Evolutionary conservation across 1,139 yeast species (phyloP).

Genomic region (Geotrichum macrosporum): DNA sequence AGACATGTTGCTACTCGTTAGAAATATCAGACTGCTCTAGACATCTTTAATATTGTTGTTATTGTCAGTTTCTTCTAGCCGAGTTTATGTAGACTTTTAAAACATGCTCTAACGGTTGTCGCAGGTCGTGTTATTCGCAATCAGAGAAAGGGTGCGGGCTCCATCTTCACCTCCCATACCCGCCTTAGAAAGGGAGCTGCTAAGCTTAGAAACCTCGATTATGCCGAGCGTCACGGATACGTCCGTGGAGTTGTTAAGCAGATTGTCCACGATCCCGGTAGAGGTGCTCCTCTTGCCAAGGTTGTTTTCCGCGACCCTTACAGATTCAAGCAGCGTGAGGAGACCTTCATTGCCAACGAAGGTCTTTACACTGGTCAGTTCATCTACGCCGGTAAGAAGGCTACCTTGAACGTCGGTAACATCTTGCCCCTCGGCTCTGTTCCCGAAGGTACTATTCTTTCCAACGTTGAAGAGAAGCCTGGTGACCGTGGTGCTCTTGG

Average conservation of each 20-base stretch:
- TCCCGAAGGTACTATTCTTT: conserved; percentile 99
- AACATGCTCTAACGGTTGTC: conserved; percentile 22
- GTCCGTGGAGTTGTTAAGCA: conserved; percentile 98
- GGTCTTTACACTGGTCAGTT: conserved; percentile 99
- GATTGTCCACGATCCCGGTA: conserved; percentile 99
- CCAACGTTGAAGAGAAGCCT: conserved; percentile 98
- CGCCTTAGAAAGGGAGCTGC: conserved; percentile 99
- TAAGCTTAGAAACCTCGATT: conserved; percentile 98
- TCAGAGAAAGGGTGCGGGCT: conserved; percentile 99
- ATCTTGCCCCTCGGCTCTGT: conserved; percentile 93
- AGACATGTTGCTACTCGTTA: conserved; percentile 2
- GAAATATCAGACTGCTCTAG: no score
- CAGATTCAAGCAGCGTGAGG: conserved; percentile 96
- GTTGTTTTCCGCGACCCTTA: conserved; percentile 99
- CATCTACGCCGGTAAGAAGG: conserved; percentile 98
- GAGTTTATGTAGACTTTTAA: neutral
- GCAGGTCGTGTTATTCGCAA: conserved; percentile 99
- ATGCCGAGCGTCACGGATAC: conserved; percentile 99
- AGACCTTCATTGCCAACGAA: conserved; percentile 98
- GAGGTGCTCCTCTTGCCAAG: conserved; percentile 99
- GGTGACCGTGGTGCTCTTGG: conserved; percentile 99
- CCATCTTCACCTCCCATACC: conserved; percentile 99
- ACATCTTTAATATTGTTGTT: no score
- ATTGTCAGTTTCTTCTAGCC: no score
- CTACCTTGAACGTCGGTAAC: conserved; percentile 96